Evolutionary conservation across 2,329 filamentous ascomycete species (phyloP).

Genomic region (Aspergillus pseudotamarii): DNA sequence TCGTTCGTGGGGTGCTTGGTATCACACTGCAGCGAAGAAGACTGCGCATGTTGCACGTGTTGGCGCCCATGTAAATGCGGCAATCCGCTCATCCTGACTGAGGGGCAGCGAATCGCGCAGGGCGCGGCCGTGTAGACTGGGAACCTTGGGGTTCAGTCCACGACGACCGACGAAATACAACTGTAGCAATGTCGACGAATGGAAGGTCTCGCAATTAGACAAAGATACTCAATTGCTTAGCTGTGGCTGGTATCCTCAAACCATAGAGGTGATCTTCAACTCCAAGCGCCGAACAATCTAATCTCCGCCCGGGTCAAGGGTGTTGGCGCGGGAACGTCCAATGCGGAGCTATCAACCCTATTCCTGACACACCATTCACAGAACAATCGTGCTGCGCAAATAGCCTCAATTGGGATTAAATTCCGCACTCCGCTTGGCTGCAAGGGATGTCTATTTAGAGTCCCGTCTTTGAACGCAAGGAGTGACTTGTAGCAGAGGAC

Average conservation of each 20-base stretch:
- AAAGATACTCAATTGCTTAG: background rate
- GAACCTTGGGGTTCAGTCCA: background rate
- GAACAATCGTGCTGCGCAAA: conserved; percentile 2
- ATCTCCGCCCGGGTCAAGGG: conserved; percentile 27
- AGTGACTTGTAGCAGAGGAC: conserved; percentile 5
- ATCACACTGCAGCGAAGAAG: conserved; percentile 24
- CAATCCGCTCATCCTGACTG: conserved; percentile 15
- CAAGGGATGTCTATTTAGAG: conserved; percentile 14
- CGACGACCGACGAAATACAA: background rate
- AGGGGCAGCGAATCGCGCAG: conserved; percentile 6
- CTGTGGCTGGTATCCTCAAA: background rate
- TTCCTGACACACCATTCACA: conserved; percentile 3
- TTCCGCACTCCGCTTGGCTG: conserved; percentile 11
- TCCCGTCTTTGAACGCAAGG: conserved; percentile 13
- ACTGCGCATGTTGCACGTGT: conserved; percentile 22
- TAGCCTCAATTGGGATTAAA: conserved; percentile 1
- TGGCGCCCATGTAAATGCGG: conserved; percentile 19
- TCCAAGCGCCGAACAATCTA: conserved; percentile 14
- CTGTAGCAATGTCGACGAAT: background rate
- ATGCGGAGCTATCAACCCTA: conserved; percentile 19
- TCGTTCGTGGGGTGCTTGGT: conserved; percentile 12
- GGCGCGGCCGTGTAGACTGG: conserved; percentile 8
- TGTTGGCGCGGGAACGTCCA: conserved; percentile 21
- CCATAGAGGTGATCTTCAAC: conserved; percentile 5
- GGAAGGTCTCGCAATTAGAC: background rate